Evolutionary conservation across 495 filamentous ascomycete genomes (phyloP), one percentile per base, ranked within the genome.

Genomic region (Friedmanniomyces endolithicus): DNA sequence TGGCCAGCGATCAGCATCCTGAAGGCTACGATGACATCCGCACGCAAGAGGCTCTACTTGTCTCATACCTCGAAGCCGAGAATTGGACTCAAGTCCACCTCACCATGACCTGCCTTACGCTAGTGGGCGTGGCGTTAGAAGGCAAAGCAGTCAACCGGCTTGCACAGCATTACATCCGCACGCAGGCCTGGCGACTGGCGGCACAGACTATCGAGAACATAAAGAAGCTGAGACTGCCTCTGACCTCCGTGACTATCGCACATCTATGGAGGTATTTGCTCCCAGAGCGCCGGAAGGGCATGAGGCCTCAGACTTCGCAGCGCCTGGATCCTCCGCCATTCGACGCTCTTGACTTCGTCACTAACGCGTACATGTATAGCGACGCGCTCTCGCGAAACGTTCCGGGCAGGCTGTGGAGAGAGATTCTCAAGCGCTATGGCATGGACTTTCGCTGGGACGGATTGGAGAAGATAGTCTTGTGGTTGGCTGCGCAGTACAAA

Each of bases 1-100:
- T 90, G 1, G 60, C 73, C 22, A 83, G 78, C 48, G 86, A 90
- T 61, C 79, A 87, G 43, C 86, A 92, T 65, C 85, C 85, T 0
- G 85, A 88, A 55, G 72, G 77, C 4, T 78, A 86, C 23, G 85
- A 87, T 51, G 81, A 94, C 65, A 45, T 46, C 0, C 39, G 69
- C 0, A 59, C 81, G 1, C 85, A 86, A 61, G 76, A 82, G 59
- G 66, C 65, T 6, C 66, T 85, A 8, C 67, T 86, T 9, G 46
- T 68, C 1, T 70, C 68, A 14, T 78, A 78, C 59, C 71, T 81
- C 25, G 62, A 71, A 34, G 55, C 63, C 31, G 65, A 68, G 24
- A 76, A 84, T 45, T 75, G 68, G 70, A 68, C 64, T 14, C 71
- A 75, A 52, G 77, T 79, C 50, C 73, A 78, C 52, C 59, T 78